These are phyloP conservation scores for Penicillium sp. DNA, from an alignment of 2,329 filamentous ascomycete genomes.

Conservation along the genomic window DNA sequence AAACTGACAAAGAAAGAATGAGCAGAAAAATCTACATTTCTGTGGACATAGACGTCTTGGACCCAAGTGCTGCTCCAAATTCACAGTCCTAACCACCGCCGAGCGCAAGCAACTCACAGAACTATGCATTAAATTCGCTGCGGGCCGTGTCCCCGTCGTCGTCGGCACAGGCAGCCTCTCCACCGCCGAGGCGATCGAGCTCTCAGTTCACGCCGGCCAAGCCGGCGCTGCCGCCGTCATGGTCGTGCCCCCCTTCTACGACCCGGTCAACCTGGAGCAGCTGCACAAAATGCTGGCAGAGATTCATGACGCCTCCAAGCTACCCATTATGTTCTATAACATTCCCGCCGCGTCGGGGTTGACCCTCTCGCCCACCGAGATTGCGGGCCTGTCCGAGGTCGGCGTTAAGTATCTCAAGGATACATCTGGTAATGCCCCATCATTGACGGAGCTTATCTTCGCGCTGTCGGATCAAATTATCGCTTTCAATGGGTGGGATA, in stretches of 20 bases:
- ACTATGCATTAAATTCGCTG: conserved; percentile 31
- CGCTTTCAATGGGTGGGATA: conserved; percentile 57
- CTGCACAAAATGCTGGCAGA: conserved; percentile 46
- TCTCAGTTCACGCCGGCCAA: conserved; percentile 43
- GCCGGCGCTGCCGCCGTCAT: conserved; percentile 48
- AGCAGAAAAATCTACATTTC: no score
- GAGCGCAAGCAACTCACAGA: conserved; percentile 51
- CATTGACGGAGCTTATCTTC: conserved; percentile 53
- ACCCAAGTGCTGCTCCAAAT: no score
- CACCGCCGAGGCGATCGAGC: conserved; percentile 44
- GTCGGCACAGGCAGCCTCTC: conserved; percentile 46
- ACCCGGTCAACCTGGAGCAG: conserved; percentile 45
- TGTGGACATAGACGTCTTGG: no score
- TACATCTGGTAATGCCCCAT: conserved; percentile 55
- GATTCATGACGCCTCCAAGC: conserved; percentile 41
- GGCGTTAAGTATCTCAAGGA: conserved; percentile 56
- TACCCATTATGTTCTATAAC: conserved; percentile 56
- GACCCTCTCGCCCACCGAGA: conserved; percentile 44
- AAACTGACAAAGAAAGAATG: no score
- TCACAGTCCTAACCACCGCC: conserved; percentile 46
- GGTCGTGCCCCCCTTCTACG: conserved; percentile 55
- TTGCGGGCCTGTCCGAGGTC: conserved; percentile 48
- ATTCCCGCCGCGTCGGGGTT: conserved; percentile 53
- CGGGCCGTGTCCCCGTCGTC: conserved; percentile 30
- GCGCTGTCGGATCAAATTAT: conserved; percentile 45